Base-by-base conservation (phyloP, 352 stramenopile species). In the Phytopythium sindhum region DNA sequence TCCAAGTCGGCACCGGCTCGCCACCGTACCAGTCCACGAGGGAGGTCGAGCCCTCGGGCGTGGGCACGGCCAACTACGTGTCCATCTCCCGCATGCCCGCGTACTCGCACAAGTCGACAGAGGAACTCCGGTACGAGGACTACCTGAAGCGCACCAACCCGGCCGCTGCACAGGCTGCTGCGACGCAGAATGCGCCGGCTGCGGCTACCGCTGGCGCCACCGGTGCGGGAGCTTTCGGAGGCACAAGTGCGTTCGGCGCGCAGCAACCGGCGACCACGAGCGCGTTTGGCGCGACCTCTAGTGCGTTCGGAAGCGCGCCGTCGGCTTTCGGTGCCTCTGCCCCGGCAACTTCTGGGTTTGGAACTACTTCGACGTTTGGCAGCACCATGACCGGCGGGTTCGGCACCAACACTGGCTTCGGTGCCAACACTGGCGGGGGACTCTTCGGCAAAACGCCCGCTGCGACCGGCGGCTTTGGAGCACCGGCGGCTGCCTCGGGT, bases 71-170 rank as follows among this genome's bases (percentile, higher is more conserved):
- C 52, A 88, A 85, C 60, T 90, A 81, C 66, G 57, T 88, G 19
- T 81, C 82, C 26, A 93, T 93, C 68, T 83, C 75, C 9, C 73
- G 78, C 41, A 93, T 93, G 84, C 69, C 60, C 41, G 73, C 78
- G 57, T 93, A 90, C 60, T 53, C 78, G 33, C 82, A 90, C 78
- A 93, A 93, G 66, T 90, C 82, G 12, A 70, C 68, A 1, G 84
- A 93, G 68, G 84, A 93, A 57, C 66, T 93, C 11, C 81, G 84
- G 12, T 90, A 81, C 44, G 85, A 91, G 75, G 85, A 93, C 39
- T 91, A 91, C 44, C 60, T 91, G 52, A 93, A 93, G 71, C 80
- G 80, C 42, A 88, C 77, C 9, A 80, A 93, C 63, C 81, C 84
- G 12, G 72, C 74, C 37, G 67, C 78, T 10, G 73, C 75, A 12